Base-by-base conservation (phyloP, 352 stramenopile species). In the Globisporangium orthogonon region DNA sequence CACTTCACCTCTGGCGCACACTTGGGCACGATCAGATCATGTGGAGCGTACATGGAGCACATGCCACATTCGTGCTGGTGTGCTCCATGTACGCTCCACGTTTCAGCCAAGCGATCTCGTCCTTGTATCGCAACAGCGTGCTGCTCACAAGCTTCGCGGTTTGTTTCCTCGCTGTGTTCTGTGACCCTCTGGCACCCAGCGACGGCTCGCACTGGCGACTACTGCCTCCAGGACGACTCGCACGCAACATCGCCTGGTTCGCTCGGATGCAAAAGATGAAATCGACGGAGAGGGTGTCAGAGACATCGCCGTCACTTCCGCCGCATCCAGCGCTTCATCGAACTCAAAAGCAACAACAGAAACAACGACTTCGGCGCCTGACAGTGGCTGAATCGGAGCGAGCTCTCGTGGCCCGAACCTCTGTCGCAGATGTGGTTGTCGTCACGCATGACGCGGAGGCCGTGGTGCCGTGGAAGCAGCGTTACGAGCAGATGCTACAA, bases 391-490 rank as follows among this genome's bases (percentile, higher is more conserved):
- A 43, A 43, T 17, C 2, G 2, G 37, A 43, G 37, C 28, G 37
- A 17, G 52, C 39, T 4, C 53, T 54, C 37, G 49, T 31, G 40
- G 41, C n/a, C 46, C 61, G 28, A 48, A 23, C 14, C 41, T 53
- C 47, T 49, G 49, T 40, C 15, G 15, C 55, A 13, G 55, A 55
- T 50, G 64, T 78, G 17, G 62, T 78, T 35, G 69, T 78, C 14
- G 54, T 79, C 40, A 65, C 71, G 31, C 69, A 72, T 33, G 56
- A 75, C 39, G 63, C 69, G 29, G 52, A 66, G 50, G 69, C 62
- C 14, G 29, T 51, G 10, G 49, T 73, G 43, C 31, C 58, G 23
- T 88, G 73, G 77, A 71, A 70, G 54, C 50, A 75, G 49, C 74
- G 73, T 4, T 77, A 78, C 17, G 67, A 78, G 57, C 49, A 61